These are phyloP conservation scores for Umbilicus rupestris DNA, from an alignment of 164 flowering plant species.

Conservation along the genomic window DNA sequence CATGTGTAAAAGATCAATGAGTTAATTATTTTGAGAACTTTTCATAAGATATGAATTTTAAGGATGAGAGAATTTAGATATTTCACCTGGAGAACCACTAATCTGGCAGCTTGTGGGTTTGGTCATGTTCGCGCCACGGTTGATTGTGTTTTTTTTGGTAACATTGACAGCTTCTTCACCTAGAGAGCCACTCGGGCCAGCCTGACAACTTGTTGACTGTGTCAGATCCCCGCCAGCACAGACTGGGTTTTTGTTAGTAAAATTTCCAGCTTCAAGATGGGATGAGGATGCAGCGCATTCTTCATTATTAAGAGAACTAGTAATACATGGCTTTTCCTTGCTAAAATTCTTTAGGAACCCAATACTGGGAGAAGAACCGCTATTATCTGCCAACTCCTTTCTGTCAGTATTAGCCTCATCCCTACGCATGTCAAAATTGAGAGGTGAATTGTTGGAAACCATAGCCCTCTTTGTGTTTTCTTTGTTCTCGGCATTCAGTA, in stretches of 20 bases:
- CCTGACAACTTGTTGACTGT: neutral
- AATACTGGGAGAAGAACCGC: neutral
- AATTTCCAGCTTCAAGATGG: neutral
- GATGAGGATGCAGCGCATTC: neutral
- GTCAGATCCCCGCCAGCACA: neutral
- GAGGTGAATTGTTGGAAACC: conserved; percentile 4
- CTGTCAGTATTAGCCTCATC: neutral
- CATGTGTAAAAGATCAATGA: neutral
- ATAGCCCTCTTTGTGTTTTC: conserved; percentile 2
- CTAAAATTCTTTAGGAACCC: no score
- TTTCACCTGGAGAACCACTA: conserved; percentile 39
- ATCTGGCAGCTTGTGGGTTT: neutral
- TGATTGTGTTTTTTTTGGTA: neutral
- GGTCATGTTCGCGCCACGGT: no score
- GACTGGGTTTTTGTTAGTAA: neutral
- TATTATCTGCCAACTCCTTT: neutral
- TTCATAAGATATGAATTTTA: neutral
- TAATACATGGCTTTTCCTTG: no score
- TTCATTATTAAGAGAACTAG: neutral
- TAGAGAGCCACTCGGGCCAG: neutral
- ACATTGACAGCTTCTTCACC: neutral
- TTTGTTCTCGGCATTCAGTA: neutral
- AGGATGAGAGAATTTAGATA: neutral
- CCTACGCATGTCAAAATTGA: neutral
- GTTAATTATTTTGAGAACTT: conserved; percentile 3